These are phyloP conservation scores for Sporothrix pseudoabietina DNA, from an alignment of 2,329 filamentous ascomycete species.

Conservation along the genomic window DNA sequence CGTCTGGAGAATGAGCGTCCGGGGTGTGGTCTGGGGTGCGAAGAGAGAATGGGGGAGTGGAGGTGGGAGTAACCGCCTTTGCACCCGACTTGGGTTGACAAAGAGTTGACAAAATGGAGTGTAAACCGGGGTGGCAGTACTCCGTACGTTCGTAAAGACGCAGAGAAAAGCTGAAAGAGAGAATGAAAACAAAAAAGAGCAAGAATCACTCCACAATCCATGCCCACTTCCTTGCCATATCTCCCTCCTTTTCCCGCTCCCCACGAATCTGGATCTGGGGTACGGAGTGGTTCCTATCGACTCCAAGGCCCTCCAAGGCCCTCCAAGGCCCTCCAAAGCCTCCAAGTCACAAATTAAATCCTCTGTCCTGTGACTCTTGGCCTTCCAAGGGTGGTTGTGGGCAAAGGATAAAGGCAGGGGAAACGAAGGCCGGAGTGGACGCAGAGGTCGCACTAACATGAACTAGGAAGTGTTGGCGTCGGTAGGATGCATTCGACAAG, in stretches of 20 bases:
- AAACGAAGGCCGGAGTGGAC: neutral
- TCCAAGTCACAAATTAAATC: neutral
- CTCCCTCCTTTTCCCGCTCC: neutral
- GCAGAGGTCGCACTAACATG: neutral
- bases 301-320: no score
- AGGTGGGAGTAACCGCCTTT: neutral
- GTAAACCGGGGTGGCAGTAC: neutral
- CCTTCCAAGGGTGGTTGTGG: neutral
- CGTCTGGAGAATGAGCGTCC: neutral
- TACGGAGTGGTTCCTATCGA: neutral
- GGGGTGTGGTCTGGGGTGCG: conserved; percentile 5
- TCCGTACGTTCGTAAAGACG: no score
- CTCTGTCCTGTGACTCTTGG: conserved; percentile 1
- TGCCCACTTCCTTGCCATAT: neutral
- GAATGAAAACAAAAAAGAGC: neutral
- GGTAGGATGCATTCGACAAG: neutral
- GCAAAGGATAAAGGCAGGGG: neutral
- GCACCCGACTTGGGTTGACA: neutral
- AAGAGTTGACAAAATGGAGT: conserved; percentile 14
- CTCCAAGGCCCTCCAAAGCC: no score
- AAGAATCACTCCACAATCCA: conserved; percentile 3
- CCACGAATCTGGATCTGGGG: conserved; percentile 19
- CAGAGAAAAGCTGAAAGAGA: neutral
- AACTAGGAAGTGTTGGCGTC: conserved; percentile 1
- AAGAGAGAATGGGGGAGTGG: neutral